Evolutionary conservation across 176 grass and related monocot genomes (phyloP).

Genomic region (Cymbopogon citratus): DNA sequence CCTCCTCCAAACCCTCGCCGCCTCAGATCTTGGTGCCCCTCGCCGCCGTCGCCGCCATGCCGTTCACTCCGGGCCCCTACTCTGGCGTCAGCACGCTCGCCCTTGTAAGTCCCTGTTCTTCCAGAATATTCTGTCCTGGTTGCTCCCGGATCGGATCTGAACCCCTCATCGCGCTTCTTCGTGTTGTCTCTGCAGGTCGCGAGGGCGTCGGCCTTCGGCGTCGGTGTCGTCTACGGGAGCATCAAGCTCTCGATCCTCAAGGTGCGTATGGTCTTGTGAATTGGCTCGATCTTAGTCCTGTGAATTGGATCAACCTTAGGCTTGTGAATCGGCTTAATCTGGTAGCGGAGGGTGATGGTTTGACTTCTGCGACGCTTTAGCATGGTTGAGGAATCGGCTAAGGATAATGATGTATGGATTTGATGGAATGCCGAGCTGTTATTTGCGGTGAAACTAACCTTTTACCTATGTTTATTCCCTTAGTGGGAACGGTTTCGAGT

Average conservation of each 20-base stretch:
- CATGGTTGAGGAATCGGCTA: neutral
- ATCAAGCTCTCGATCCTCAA: slow-evolving; percentile 85
- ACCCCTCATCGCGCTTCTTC: neutral
- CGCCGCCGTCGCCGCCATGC: slow-evolving; percentile 42
- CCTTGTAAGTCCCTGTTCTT: slow-evolving; percentile 32
- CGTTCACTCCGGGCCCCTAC: slow-evolving; percentile 71
- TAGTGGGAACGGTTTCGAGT: neutral
- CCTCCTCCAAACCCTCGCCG: neutral
- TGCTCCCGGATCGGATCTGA: slow-evolving; percentile 24
- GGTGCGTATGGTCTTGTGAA: slow-evolving; percentile 7
- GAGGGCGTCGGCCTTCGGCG: slow-evolving; percentile 54
- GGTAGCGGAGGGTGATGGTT: no score
- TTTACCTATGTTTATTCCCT: no score
- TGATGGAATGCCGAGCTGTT: neutral
- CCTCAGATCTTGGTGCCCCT: neutral
- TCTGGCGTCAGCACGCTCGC: slow-evolving; percentile 88
- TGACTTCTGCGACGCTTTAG: neutral
- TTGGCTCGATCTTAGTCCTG: neutral
- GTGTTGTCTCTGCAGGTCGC: slow-evolving; percentile 51
- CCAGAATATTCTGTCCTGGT: neutral
- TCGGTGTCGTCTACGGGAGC: slow-evolving; percentile 78
- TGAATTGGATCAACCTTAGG: neutral
- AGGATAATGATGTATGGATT: neutral
- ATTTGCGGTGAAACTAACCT: neutral
- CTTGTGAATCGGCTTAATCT: neutral